phyloP scores from a whole-genome alignment of 2,329 filamentous ascomycete genomes.

The Sarocladium strictum region DNA sequence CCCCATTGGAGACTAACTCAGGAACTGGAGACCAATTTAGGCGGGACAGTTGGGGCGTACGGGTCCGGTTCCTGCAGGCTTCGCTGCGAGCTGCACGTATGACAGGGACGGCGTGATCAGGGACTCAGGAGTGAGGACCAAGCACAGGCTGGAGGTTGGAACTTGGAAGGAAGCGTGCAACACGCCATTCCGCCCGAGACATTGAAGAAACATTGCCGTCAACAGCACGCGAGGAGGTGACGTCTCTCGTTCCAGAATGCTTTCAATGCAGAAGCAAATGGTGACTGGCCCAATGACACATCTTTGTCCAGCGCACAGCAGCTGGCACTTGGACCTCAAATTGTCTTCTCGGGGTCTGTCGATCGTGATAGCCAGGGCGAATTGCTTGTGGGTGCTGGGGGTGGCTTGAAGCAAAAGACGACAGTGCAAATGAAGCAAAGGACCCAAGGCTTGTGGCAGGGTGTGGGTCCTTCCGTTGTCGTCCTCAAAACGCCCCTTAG shows the following conservation, averaged over 20 bases:
- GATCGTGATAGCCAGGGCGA: slow-evolving; percentile 3
- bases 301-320: too few species aligned
- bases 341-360: neutral
- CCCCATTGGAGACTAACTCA: slow-evolving; percentile 10
- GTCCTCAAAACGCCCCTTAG: too few species aligned
- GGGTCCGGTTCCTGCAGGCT: neutral
- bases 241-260: neutral
- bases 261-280: neutral
- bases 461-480: too few species aligned
- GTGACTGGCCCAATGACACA: too few species aligned
- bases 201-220: slow-evolving; percentile 1
- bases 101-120: slow-evolving; percentile 4
- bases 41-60: slow-evolving; percentile 5
- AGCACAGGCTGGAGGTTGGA: neutral
- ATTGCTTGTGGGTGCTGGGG: neutral
- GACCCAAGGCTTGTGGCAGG: neutral
- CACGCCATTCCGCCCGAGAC: slow-evolving; percentile 4
- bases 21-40: slow-evolving; percentile 9
- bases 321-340: neutral
- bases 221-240: slow-evolving; percentile 1
- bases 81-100: slow-evolving; percentile 3
- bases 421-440: neutral
- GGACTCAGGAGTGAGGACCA: neutral
- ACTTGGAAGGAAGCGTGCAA: neutral
- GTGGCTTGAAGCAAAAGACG: neutral